These are phyloP conservation scores for Mycosphaerella sp. DNA, from an alignment of 2,329 filamentous ascomycete species.

Conservation along the genomic window DNA sequence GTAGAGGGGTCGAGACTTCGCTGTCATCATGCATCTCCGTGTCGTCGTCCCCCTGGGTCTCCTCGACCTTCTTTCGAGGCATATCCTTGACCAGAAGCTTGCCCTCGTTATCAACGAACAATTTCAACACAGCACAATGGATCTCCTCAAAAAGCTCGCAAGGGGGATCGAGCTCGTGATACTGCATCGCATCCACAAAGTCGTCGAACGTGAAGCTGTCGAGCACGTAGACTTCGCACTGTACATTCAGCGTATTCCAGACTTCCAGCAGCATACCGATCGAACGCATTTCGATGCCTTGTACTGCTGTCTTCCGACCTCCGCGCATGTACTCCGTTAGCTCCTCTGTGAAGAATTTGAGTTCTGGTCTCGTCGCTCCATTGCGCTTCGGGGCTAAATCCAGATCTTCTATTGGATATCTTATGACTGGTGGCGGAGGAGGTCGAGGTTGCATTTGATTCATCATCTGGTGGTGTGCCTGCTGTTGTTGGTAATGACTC, in stretches of 20 bases:
- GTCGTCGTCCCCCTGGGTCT: conserved; percentile 65
- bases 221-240: conserved; percentile 85
- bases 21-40: conserved; percentile 60
- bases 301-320: conserved; percentile 38
- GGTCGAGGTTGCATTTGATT: conserved; percentile 34
- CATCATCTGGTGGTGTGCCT: conserved; percentile 17
- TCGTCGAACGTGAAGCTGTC: conserved; percentile 99
- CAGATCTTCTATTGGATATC: conserved; percentile 93
- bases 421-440: conserved; percentile 68
- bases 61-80: conserved; percentile 67
- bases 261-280: conserved; percentile 82
- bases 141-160: conserved; percentile 86
- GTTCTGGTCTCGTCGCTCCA: conserved; percentile 60
- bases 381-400: conserved; percentile 65
- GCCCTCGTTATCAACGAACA: conserved; percentile 73
- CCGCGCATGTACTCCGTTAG: conserved; percentile 32
- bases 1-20: conserved; percentile 51
- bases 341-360: conserved; percentile 67
- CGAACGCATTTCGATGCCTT: conserved; percentile 70
- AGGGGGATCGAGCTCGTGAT: conserved; percentile 60
- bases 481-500: conserved; percentile 29
- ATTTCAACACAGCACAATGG: conserved; percentile 85
- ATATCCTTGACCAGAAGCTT: conserved; percentile 59
- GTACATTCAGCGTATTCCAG: conserved; percentile 98
- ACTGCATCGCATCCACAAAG: conserved; percentile 79